phyloP scores from a whole-genome alignment of 192 early-diverging fungal species.

The Coemansia sp. region DNA sequence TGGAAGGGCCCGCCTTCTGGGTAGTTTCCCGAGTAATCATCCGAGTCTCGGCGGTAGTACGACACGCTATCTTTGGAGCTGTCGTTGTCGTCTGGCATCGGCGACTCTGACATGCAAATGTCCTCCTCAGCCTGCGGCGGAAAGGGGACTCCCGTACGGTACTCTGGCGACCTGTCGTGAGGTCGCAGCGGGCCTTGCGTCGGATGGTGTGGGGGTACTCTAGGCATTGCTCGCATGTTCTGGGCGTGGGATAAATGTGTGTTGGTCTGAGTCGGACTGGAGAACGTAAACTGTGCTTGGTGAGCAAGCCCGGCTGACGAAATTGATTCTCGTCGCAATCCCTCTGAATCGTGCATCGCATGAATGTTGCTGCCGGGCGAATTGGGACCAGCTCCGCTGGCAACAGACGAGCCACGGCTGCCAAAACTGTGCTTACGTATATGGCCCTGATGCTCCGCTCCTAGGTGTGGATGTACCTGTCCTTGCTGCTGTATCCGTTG shows the following conservation, averaged over 20 bases:
- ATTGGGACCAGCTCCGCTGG: slow-evolving; percentile 5
- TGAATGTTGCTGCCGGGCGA: slow-evolving; percentile 1
- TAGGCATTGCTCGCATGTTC: background rate
- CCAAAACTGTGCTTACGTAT: slow-evolving; percentile 7
- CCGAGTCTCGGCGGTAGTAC: slow-evolving; percentile 19
- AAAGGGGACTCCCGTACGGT: background rate
- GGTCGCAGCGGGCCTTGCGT: background rate
- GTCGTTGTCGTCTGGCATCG: slow-evolving; percentile 16
- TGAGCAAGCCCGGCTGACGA: slow-evolving; percentile 36
- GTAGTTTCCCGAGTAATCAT: slow-evolving; percentile 19
- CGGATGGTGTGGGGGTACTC: background rate
- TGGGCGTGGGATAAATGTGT: background rate
- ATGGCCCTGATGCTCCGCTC: background rate
- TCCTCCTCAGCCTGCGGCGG: slow-evolving; percentile 38
- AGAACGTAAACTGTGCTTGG: slow-evolving; percentile 46
- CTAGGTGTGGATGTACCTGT: background rate
- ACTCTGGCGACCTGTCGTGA: slow-evolving; percentile 4
- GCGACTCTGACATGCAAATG: slow-evolving; percentile 55
- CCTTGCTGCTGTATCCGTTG: background rate
- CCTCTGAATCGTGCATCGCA: background rate
- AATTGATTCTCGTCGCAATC: slow-evolving; percentile 16
- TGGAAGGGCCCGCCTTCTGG: slow-evolving; percentile 12
- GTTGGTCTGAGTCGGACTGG: slow-evolving; percentile 17
- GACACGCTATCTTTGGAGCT: slow-evolving; percentile 11
- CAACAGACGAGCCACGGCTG: slow-evolving; percentile 14